Evolutionary conservation across 2,329 filamentous ascomycete genomes (phyloP).

Genomic region (Aureobasidium sp.): DNA sequence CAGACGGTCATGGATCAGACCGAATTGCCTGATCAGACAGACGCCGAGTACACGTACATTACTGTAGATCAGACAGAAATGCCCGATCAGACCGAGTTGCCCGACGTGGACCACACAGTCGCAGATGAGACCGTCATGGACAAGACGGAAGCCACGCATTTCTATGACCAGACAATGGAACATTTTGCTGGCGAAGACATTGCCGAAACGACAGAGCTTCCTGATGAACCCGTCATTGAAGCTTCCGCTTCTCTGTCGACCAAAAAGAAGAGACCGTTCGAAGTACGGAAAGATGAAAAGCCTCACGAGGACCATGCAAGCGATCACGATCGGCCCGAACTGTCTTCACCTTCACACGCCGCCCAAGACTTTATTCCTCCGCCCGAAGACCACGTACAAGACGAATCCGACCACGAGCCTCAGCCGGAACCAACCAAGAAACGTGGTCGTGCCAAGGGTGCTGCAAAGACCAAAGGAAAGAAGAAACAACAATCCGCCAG

Average conservation of each 20-base stretch:
- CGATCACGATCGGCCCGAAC: background rate
- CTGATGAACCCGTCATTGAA: background rate
- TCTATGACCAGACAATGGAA: conserved; percentile 2
- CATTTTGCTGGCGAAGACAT: conserved; percentile 7
- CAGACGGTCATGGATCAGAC: conserved; percentile 12
- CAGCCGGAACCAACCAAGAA: conserved; percentile 9
- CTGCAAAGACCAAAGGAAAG: background rate
- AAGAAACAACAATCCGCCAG: conserved; percentile 1
- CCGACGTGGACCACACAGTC: background rate
- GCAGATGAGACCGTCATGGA: background rate
- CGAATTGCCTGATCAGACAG: conserved; percentile 16
- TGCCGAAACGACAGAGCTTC: background rate
- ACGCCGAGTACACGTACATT: conserved; percentile 12
- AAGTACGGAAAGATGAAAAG: background rate
- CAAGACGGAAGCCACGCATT: background rate
- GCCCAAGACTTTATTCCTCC: conserved; percentile 11
- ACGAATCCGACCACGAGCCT: conserved; percentile 3
- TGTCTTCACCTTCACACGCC: background rate
- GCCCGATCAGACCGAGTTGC: conserved; percentile 7
- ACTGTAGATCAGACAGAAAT: conserved; percentile 13
- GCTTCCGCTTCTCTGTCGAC: background rate
- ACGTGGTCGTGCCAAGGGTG: background rate
- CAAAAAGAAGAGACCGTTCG: conserved; percentile 9
- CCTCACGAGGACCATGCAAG: background rate
- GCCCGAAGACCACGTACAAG: background rate